Percentiles rank a stretch among this genome's conserved stretches.
Conservation (phyloP, 2,329 filamentous ascomycete genomes). For the Trichoderma simmonsii region DNA sequence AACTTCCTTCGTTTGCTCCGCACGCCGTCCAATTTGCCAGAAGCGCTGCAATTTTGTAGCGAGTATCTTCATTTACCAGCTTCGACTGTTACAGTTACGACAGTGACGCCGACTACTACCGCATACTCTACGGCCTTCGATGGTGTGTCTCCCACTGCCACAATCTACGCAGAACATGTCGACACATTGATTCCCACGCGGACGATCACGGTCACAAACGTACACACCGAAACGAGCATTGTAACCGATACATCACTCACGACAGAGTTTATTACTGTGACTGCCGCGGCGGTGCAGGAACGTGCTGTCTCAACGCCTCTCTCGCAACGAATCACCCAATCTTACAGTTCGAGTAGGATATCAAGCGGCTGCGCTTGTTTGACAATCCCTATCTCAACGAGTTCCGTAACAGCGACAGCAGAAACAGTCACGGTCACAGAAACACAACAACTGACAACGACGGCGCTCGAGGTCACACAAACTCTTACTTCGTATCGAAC, state of each 20-base stretch:
- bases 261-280: not conserved
- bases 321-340: not conserved
- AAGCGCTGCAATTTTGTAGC: not conserved
- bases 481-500: not conserved
- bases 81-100: not conserved
- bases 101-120: not conserved
- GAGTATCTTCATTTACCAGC: not conserved
- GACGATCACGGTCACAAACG: not conserved
- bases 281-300: not conserved
- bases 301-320: not conserved
- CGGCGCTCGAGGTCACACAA: not conserved
- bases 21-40: not conserved
- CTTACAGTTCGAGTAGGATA: not conserved
- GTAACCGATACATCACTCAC: not conserved
- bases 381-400: not conserved
- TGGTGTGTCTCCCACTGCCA: not conserved
- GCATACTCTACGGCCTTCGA: not conserved
- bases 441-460: not conserved
- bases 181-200: not conserved
- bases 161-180: not conserved
- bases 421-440: not conserved
- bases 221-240: not conserved
- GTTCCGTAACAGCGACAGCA: not conserved
- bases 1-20: not conserved
- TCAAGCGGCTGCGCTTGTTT: not conserved